Percentiles rank a stretch among this genome's conserved stretches.
Conservation (phyloP, 176 grass and related monocot species). For the Aegilops umbellulata region DNA sequence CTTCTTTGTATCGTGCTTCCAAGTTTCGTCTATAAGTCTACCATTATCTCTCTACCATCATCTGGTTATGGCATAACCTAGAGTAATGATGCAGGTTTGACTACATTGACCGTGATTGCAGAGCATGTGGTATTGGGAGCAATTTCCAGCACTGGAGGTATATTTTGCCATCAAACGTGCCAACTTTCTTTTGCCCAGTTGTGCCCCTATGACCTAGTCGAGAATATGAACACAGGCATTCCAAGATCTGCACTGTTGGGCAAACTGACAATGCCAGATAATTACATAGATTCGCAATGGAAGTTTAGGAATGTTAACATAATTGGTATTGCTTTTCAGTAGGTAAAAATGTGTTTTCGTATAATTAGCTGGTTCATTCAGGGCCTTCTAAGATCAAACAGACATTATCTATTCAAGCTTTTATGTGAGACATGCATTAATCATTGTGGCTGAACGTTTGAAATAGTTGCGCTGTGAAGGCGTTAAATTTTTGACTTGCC, state of each 20-base stretch:
- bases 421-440: background rate
- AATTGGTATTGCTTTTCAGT: background rate
- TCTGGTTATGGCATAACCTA: constrained; percentile 30
- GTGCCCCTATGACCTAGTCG: background rate
- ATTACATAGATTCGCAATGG: background rate
- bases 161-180: background rate
- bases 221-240: background rate
- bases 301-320: background rate
- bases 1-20: constrained; percentile 21
- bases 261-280: background rate
- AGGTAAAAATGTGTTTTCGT: background rate
- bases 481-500: background rate
- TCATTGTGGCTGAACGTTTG: background rate
- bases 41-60: constrained; percentile 18
- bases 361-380: background rate
- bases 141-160: constrained; percentile 94
- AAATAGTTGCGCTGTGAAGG: background rate
- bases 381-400: constrained; percentile 12
- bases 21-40: background rate
- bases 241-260: background rate
- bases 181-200: background rate
- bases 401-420: constrained; percentile 4
- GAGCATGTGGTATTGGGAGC: constrained; percentile 90
- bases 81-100: constrained; percentile 73
- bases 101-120: constrained; percentile 90